phyloP scores from a whole-genome alignment of 495 filamentous ascomycete species.

The Friedmanniomyces simplex region DNA sequence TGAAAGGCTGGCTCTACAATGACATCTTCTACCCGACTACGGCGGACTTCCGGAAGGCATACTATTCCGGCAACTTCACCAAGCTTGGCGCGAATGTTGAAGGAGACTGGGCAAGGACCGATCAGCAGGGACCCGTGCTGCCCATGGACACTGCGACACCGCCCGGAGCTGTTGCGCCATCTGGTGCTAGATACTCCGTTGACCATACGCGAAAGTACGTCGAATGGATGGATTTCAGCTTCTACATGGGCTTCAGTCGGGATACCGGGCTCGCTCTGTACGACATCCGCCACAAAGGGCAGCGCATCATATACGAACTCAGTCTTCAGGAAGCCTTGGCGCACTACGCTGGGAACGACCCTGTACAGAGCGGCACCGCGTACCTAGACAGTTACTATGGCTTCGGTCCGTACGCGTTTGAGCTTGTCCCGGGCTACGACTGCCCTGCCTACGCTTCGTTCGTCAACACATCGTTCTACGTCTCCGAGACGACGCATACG shows the following conservation, averaged over 20 bases:
- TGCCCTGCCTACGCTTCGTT: slow-evolving; percentile 39
- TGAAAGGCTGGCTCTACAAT: slow-evolving; percentile 41
- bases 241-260: slow-evolving; percentile 37
- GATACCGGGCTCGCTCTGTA: slow-evolving; percentile 37
- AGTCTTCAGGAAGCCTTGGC: slow-evolving; percentile 44
- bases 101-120: slow-evolving; percentile 36
- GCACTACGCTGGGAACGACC: slow-evolving; percentile 44
- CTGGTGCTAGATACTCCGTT: slow-evolving; percentile 34
- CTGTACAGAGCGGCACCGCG: slow-evolving; percentile 26
- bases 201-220: slow-evolving; percentile 40
- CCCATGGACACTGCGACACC: slow-evolving; percentile 32
- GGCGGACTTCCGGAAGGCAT: slow-evolving; percentile 37
- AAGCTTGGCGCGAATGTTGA: slow-evolving; percentile 35
- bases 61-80: slow-evolving; percentile 32
- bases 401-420: slow-evolving; percentile 36
- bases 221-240: slow-evolving; percentile 44
- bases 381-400: slow-evolving; percentile 40
- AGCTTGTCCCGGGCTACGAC: slow-evolving; percentile 41
- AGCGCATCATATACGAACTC: slow-evolving; percentile 44
- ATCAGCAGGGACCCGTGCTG: slow-evolving; percentile 27
- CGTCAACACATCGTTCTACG: slow-evolving; percentile 34
- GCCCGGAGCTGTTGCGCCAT: slow-evolving; percentile 32
- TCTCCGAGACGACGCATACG: slow-evolving; percentile 33
- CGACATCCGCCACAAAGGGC: slow-evolving; percentile 41
- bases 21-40: slow-evolving; percentile 38